Base-by-base conservation (phyloP, 768 basidiomycete species). In the Boletales sp. region DNA sequence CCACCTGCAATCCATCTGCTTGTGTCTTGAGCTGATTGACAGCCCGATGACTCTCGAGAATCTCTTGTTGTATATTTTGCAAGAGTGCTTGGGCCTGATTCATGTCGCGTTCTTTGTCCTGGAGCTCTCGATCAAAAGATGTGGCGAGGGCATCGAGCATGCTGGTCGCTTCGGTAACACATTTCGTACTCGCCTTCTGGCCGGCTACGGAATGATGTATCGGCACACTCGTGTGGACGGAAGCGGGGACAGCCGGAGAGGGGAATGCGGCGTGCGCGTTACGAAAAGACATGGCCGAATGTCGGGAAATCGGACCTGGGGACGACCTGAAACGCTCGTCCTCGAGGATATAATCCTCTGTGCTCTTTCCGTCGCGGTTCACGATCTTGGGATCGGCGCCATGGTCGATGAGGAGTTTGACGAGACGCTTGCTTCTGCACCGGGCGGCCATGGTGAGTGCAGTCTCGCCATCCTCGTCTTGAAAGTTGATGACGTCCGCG, bases 381-480 rank as follows among this genome's bases (percentile, higher is more conserved):
- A 83, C 77, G 54, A 98, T 82, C 70, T 96, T 96, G 5, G 95
- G 94, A 65, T 98, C 90, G 1, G 93, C 96, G 8, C 93, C 94
- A 60, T 97, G 89, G 68, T 99, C 94, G 52, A 99, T 87, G 45
- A 99, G 81, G 33, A 95, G 78, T 66, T 94, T 96, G 58, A 98
- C 94, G 5, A 99, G 79, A 13, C 94, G 87, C 69, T 96, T 94
- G 69, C 90, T 94, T 49, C 96, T 76, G 64, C 94, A 97, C 38
- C 96, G 80, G 13, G 96, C 95, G 17, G 96, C 94, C 77, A 99
- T 83, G 4, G 96, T 98, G 53, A 99, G 70, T 11, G 96, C 93
- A 8, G 96, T 98, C 72, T 99, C 96, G 33, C 95, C 95, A 56
- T 99, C 96, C 65, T 97, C 94, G 65, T 98, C 95, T 66, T 96